These are phyloP conservation scores for Raffaelea ambrosiae DNA, from an alignment of 2,329 filamentous ascomycete species.

Conservation along the genomic window DNA sequence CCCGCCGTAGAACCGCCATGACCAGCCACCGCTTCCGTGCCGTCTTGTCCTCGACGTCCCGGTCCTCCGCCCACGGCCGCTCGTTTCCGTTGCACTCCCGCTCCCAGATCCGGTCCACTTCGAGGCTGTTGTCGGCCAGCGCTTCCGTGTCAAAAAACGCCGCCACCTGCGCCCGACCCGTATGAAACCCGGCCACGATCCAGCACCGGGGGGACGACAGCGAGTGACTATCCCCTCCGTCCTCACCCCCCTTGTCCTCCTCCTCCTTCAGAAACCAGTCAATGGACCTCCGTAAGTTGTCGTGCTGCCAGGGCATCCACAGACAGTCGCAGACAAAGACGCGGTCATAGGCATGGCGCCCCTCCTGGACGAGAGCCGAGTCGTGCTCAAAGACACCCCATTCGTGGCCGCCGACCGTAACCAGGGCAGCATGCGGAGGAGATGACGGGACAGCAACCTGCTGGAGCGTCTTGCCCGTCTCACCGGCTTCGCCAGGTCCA, in stretches of 20 bases:
- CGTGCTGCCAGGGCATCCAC: constrained; percentile 68
- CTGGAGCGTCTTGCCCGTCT: too few species aligned
- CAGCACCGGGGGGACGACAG: constrained; percentile 42
- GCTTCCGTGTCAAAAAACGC: constrained; percentile 49
- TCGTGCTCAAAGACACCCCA: constrained; percentile 47
- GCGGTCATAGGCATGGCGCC: constrained; percentile 42
- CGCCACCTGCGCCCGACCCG: constrained; percentile 56
- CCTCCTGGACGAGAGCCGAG: constrained; percentile 12
- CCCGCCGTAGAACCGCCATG: constrained; percentile 37
- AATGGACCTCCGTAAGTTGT: constrained; percentile 55
- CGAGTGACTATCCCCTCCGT: background rate
- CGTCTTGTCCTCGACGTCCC: constrained; percentile 51
- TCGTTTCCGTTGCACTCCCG: constrained; percentile 56
- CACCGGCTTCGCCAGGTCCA: constrained; percentile 9
- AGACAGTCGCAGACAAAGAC: constrained; percentile 65
- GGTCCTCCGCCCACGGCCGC: constrained; percentile 52
- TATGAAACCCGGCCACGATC: constrained; percentile 66
- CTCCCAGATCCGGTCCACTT: constrained; percentile 59
- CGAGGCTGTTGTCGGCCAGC: constrained; percentile 42
- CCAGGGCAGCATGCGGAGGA: too few species aligned
- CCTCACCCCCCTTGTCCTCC: background rate
- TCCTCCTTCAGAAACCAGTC: constrained; percentile 45
- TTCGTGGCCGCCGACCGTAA: constrained; percentile 46
- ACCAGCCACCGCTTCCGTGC: constrained; percentile 65
- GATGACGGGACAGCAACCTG: constrained; percentile 21